phyloP scores from a whole-genome alignment of 129 eudicot genomes.

The Daucus carota region DH1_v3.0 NC_030382.2:53301001-53301500 shows the following conservation, averaged over 20 bases:
- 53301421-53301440: background rate
- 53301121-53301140: background rate
- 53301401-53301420: background rate
- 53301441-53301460: background rate
- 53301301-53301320: conserved; percentile 69
- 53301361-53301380: background rate
- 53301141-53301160: background rate
- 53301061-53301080: background rate
- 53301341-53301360: background rate
- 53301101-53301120: background rate
- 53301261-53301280: conserved; percentile 82
- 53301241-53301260: conserved; percentile 75
- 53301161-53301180: background rate
- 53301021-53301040: background rate
- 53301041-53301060: background rate
- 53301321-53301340: background rate
- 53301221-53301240: conserved; percentile 90
- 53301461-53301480: background rate
- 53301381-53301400: background rate
- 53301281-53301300: conserved; percentile 97
- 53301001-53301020: too few relatives aligned
- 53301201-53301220: conserved; percentile 94
- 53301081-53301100: background rate
- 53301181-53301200: conserved; percentile 75
- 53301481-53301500: background rate